Conservation (phyloP, 2,329 filamentous ascomycete species). For the Pseudogymnoascus sp. region DNA sequence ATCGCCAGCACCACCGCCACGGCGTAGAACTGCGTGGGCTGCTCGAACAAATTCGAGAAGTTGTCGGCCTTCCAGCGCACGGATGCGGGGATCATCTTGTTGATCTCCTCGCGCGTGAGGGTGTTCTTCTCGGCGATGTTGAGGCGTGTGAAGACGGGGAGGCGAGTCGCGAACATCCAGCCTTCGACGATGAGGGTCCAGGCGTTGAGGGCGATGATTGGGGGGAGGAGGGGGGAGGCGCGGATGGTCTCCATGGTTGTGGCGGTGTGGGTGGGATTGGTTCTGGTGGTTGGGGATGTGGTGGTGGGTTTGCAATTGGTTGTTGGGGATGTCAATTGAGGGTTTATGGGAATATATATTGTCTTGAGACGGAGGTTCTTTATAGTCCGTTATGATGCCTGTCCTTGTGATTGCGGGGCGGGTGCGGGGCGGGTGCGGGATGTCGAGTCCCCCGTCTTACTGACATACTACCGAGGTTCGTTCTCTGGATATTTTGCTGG, state of each 20-base stretch:
- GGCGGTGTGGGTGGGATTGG: neutral
- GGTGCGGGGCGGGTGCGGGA: neutral
- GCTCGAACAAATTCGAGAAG: slow-evolving; percentile 36
- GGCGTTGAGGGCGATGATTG: slow-evolving; percentile 28
- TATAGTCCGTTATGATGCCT: neutral
- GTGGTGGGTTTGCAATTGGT: neutral
- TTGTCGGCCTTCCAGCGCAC: slow-evolving; percentile 34
- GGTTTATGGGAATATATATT: neutral
- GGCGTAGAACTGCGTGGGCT: slow-evolving; percentile 38
- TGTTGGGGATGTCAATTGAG: neutral
- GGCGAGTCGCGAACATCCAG: slow-evolving; percentile 33
- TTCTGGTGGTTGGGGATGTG: neutral
- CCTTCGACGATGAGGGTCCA: slow-evolving; percentile 35
- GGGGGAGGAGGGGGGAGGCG: slow-evolving; percentile 19
- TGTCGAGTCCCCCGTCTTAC: neutral
- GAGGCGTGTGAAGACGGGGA: slow-evolving; percentile 29
- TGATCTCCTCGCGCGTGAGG: slow-evolving; percentile 22
- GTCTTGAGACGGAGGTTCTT: neutral
- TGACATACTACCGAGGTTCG: neutral
- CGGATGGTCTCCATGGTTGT: neutral
- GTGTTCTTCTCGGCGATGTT: slow-evolving; percentile 19
- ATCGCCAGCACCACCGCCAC: slow-evolving; percentile 29
- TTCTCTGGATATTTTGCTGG: neutral
- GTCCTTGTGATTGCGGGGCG: neutral
- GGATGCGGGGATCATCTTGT: slow-evolving; percentile 21